Evolutionary conservation across 805 yeast species (phyloP), one percentile per base, ranked within the genome.

Genomic region (Candida berthetii): DNA sequence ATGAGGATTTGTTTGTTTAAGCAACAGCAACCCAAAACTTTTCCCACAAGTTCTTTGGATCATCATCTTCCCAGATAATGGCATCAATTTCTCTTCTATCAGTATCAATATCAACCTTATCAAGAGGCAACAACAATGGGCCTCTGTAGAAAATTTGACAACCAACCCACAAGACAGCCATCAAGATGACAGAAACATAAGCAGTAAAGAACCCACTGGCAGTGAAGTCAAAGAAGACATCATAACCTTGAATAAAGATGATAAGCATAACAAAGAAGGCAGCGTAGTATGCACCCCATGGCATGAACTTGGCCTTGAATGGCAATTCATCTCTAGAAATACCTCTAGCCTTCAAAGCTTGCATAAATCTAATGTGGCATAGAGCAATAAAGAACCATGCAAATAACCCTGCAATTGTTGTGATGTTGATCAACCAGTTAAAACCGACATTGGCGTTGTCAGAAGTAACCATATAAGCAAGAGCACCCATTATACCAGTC

Each of bases 231-330:
- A 75, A 78, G 64, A 85, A 85, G 2, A 74, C 74, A 6, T 66
- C 52, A 61, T 71, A 84, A 42, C 93, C 93, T 63, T 85, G 90
- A 42, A 85, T 68, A 49, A 84, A 75, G 8, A 73, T 71, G 52
- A 85, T 72, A 25, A 80, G 54, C n/a, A 72, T 63, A 35, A 80
- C 68, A 44, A 71, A 64, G 42, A 70, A 61, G 13, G 76, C 61
- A 5, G 86, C 76, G 49, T 82, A 78, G 61, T 75, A 78, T 3
- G 88, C 82, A 47, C 68, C 68, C 51, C 57, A 74, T 3, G 91
- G 90, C 78, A 79, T 80, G 38, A 71, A 66, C 38, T 58, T 63
- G 13, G 89, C 87, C 55, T 78, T 80, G 66, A 71, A 85, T 4
- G 91, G 90, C 49, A 85, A 68, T 14, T 70, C 65, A 49, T 78